Evolutionary conservation across 2,329 filamentous ascomycete species (phyloP), one percentile per base, ranked within the genome.

Genomic region (Cercospora sesami): DNA sequence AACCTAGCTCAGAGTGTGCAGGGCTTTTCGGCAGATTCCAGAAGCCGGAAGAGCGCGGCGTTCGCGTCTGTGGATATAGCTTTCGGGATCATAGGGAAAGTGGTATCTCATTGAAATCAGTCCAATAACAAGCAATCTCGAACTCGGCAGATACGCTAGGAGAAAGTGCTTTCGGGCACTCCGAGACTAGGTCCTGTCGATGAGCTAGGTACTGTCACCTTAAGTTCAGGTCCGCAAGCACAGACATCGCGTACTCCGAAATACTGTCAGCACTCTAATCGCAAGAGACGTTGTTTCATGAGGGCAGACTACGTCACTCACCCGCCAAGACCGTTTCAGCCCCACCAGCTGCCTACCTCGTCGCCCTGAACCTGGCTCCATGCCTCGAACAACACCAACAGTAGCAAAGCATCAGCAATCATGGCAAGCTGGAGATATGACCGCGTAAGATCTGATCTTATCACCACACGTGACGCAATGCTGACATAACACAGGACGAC

Each of bases 351-450:
- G 42, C 18, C 42, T 48, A 48, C 42, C 2, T 21, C 42, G 8
- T 21, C 42, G 10, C 42, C 18, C 42, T 48, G n/a, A 8, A 4
- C 42, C 42, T 48, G 42, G 42, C 42, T 48, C 42, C 42, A 48
- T 21, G 42, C 42, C 18, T 12, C 42, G 18, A 26, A 23, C 59
- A 36, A 16, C 28, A 59, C n/a, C 55, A 31, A 33, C 55, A 30
- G 4, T 1, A 59, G 9, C 31, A 18, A 59, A 30, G 28, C 14
- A 30, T 21, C 55, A n/a, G n/a, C 33, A 60, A 9, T 23, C 14
- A 63, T 63, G 60, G 60, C 60, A 16, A 63, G 60, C 60, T 63
- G 60, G 60, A 63, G 31, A 36, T 63, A 63, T 18, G 60, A 55
- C 30, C 60, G 60, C n/a, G 60, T 63, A 21, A 53, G 26, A 14